A percentile compares a stretch with the other conserved stretches of the same genome.
phyloP scores from a whole-genome alignment of 345 rosid genomes.

The Eucalyptus albens region DNA sequence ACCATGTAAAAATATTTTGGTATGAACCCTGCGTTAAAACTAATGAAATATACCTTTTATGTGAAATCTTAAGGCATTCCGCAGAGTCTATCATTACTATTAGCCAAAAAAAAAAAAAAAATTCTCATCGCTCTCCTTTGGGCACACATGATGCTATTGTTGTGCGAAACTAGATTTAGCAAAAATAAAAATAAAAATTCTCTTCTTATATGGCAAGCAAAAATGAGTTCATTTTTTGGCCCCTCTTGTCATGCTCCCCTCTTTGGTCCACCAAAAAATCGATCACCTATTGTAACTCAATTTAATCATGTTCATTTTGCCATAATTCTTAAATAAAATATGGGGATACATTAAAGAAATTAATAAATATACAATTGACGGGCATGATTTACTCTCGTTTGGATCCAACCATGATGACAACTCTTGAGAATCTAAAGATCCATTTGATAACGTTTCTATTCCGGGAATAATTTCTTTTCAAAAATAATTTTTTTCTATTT shows the following conservation, averaged over 20 bases:
- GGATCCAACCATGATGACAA: not conserved
- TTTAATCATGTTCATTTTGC: not conserved
- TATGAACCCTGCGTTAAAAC: not conserved
- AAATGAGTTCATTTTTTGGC: not conserved
- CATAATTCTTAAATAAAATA: not conserved
- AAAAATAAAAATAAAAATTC: not conserved
- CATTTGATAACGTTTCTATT: no score
- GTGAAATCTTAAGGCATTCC: not conserved
- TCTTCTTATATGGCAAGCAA: not conserved
- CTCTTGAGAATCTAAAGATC: not conserved
- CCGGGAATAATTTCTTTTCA: no score
- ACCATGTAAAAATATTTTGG: not conserved
- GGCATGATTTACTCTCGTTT: not conserved
- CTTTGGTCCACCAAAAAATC: not conserved
- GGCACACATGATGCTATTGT: not conserved
- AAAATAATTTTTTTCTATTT: no score
- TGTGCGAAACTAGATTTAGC: not conserved
- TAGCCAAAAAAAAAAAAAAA: not conserved
- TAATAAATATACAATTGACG: not conserved
- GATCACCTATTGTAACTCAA: not conserved
- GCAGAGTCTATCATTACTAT: not conserved
- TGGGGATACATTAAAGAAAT: not conserved
- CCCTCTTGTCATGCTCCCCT: not conserved
- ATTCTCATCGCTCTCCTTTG: not conserved
- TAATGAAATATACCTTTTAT: not conserved